Base-by-base conservation (phyloP, 2,329 filamentous ascomycete species). In the Cadophora sp. region DNA sequence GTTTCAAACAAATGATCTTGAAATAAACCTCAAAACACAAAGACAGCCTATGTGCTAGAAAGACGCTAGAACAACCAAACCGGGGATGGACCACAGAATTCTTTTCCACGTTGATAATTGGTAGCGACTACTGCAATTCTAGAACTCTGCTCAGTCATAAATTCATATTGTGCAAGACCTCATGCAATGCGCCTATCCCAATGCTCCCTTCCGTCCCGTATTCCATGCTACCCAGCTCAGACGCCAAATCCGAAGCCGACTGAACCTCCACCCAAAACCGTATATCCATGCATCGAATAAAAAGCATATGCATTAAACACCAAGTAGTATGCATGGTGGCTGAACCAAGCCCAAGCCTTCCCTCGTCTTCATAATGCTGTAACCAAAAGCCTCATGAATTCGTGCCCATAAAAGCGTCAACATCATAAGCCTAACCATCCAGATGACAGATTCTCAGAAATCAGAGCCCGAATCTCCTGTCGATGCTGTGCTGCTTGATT, bases 211-310 rank as follows among this genome's bases (percentile, higher is more conserved):
- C 62, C 68, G 62, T 59, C 22, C 60, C 41, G n/a, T 20, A 22
- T n/a, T 50, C 59, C 53, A 70, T 68, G 62, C 65, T 62, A 1
- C 53, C 61, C 55, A 66, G n/a, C 20, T 24, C 50, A 59, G 53
- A 72, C 63, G 60, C 66, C 70, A 61, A 69, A 66, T 24, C 51
- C 41, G 68, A 70, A 70, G 67, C 64, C 24, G 36, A 59, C 36
- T 61, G 39, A 68, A 50, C 59, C 58, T 59, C 66, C 55, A 63
- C 55, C 61, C 67, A 64, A 61, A 62, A 58, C 64, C 62, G 33
- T 24, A 65, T 47, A 60, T 39, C 48, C 45, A 56, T 66, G 51
- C 60, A 47, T 14, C 56, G 22, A 43, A 43, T 18, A 7, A 5
- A 27, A 16, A n/a, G 51, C 50, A 22, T 58, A 16, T 11, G 33